These are phyloP conservation scores for Cyclotella sp. DNA, from an alignment of 108 stramenopile genomes.

Conservation along the genomic window DNA sequence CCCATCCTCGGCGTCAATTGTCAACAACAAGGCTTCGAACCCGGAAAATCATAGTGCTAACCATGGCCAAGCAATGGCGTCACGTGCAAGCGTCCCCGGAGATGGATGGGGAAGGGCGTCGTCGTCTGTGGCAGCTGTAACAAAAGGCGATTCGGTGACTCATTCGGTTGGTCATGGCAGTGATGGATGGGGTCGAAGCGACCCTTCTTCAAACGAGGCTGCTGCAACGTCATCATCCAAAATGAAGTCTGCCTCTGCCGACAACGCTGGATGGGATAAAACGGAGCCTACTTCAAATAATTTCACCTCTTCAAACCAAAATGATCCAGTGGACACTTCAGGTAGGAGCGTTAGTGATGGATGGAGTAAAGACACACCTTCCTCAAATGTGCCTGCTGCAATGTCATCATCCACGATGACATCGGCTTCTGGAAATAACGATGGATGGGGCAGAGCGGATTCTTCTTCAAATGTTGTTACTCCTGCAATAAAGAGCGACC, in stretches of 20 bases:
- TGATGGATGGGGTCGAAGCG: neutral
- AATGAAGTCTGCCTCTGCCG: too few species aligned
- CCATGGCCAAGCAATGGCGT: neutral
- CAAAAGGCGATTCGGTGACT: neutral
- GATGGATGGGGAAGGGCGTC: constrained; percentile 5
- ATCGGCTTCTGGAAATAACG: neutral
- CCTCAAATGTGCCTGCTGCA: neutral
- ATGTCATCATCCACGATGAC: too few species aligned
- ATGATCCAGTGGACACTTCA: too few species aligned
- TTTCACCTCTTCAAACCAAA: too few species aligned
- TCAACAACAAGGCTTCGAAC: too few species aligned
- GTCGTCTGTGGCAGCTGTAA: neutral
- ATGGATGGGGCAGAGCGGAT: neutral
- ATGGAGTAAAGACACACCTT: neutral
- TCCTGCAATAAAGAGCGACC: neutral
- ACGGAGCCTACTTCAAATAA: too few species aligned
- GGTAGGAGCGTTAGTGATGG: too few species aligned
- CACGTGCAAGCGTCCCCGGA: neutral
- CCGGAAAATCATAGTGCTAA: too few species aligned
- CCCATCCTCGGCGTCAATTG: neutral
- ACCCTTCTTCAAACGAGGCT: too few species aligned
- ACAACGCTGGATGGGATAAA: too few species aligned
- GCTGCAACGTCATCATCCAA: too few species aligned
- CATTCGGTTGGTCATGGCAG: neutral
- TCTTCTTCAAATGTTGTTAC: neutral